Conservation (phyloP, 352 stramenopile genomes). For the Globisporangium parvum region DNA sequence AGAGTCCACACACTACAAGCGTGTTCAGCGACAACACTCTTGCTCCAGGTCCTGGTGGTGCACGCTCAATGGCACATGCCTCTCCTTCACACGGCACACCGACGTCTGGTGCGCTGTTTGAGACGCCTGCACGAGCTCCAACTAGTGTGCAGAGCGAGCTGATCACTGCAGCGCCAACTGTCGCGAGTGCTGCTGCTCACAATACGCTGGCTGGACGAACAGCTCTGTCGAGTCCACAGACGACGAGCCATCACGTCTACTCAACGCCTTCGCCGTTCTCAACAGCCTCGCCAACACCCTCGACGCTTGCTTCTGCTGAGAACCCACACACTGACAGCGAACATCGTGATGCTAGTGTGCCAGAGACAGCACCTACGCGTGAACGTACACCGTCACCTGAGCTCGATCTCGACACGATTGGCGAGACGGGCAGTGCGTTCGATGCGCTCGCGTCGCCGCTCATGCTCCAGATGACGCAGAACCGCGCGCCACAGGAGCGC, state of each 20-base stretch:
- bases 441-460: conserved; percentile 23
- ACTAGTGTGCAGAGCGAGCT: not conserved
- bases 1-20: not conserved
- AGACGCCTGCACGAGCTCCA: not conserved
- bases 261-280: not conserved
- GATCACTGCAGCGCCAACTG: not conserved
- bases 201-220: no score
- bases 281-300: no score
- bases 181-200: no score
- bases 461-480: conserved; percentile 25
- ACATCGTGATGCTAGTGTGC: not conserved
- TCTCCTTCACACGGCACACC: not conserved
- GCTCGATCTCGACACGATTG: not conserved
- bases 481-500: conserved; percentile 25
- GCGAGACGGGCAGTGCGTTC: conserved; percentile 1
- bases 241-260: no score
- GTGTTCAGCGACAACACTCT: not conserved
- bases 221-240: no score
- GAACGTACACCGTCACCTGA: not conserved
- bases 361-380: not conserved
- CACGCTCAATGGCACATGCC: not conserved
- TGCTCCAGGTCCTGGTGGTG: no score
- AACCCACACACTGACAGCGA: no score
- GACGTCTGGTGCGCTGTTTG: not conserved
- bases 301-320: no score